phyloP scores from a whole-genome alignment of 441 rosid species.

The Pelargonium fulgidum region DNA sequence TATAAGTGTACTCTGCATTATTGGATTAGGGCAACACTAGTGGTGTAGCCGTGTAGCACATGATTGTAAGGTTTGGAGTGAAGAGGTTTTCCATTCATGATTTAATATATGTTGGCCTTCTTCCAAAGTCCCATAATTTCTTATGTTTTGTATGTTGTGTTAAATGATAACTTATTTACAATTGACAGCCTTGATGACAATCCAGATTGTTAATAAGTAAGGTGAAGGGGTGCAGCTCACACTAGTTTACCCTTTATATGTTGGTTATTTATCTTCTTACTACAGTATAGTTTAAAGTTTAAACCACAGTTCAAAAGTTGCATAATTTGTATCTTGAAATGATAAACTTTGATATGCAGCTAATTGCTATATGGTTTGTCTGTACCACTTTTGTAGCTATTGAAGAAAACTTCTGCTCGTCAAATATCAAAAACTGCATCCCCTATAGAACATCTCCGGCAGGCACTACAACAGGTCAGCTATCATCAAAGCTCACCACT shows the following conservation, averaged over 20 bases:
- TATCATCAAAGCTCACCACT: slow-evolving; percentile 13
- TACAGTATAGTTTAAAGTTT: neutral
- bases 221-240: neutral
- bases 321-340: slow-evolving; percentile 19
- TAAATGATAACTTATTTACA: neutral
- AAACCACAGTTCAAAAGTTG: neutral
- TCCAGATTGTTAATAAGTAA: neutral
- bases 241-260: neutral
- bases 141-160: neutral
- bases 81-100: neutral
- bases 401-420: slow-evolving; percentile 82
- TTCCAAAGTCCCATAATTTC: neutral
- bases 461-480: slow-evolving; percentile 78
- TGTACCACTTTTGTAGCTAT: slow-evolving; percentile 58
- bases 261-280: neutral
- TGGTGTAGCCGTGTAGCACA: neutral
- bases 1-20: neutral
- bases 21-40: neutral
- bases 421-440: slow-evolving; percentile 82
- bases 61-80: neutral
- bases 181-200: neutral
- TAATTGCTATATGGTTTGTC: slow-evolving; percentile 34
- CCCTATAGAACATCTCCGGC: slow-evolving; percentile 72
- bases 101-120: neutral
- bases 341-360: slow-evolving; percentile 31